phyloP scores from a whole-genome alignment of 2,329 filamentous ascomycete species.

The Colletotrichum viniferum region DNA sequence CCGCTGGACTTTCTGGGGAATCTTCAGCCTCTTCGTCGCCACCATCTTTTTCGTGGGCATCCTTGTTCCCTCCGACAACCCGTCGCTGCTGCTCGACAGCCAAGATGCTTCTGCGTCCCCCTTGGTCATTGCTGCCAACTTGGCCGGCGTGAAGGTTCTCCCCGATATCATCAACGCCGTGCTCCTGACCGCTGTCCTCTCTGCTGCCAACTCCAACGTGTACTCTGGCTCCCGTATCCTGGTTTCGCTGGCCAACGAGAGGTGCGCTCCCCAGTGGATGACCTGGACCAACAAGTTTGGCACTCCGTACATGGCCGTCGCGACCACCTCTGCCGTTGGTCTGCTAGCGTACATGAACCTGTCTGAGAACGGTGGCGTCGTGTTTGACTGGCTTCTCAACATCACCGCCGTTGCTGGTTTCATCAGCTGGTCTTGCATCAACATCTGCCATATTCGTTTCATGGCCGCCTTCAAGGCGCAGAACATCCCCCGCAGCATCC shows the following conservation, averaged over 20 bases:
- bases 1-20: constrained; percentile 76
- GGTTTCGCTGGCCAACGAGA: constrained; percentile 67
- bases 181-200: constrained; percentile 78
- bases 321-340: constrained; percentile 59
- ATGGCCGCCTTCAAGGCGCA: constrained; percentile 63
- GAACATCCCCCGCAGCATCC: constrained; percentile 57
- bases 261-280: constrained; percentile 66
- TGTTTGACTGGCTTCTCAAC: constrained; percentile 77
- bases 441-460: constrained; percentile 67
- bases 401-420: constrained; percentile 72
- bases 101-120: constrained; percentile 69
- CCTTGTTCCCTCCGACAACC: constrained; percentile 67
- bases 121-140: constrained; percentile 63
- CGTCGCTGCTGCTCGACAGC: constrained; percentile 52
- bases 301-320: constrained; percentile 68
- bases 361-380: constrained; percentile 58
- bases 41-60: constrained; percentile 75
- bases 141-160: constrained; percentile 68
- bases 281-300: constrained; percentile 63
- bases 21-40: constrained; percentile 70
- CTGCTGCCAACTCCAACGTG: constrained; percentile 78
- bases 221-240: constrained; percentile 75
- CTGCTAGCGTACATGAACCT: constrained; percentile 73
- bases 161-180: constrained; percentile 78
- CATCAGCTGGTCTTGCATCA: constrained; percentile 73